Conservation (phyloP, 495 filamentous ascomycete species). For the Penicillium silybi region DNA sequence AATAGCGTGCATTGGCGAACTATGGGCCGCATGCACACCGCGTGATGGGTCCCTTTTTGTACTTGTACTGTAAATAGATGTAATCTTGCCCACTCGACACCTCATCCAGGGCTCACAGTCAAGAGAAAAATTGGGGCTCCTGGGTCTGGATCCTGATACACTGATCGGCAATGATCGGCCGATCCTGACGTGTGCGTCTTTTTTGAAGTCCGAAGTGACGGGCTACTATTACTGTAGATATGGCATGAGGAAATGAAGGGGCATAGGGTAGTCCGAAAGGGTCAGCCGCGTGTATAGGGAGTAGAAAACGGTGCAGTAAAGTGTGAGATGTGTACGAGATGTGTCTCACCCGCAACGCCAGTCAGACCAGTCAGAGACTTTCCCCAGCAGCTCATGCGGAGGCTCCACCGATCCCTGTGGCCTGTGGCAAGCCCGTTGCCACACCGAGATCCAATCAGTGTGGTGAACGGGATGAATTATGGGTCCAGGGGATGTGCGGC, state of each 20-base stretch:
- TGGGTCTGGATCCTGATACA: not conserved
- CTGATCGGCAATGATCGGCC: not conserved
- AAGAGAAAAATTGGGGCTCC: not conserved
- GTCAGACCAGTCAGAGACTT: slow-evolving; percentile 4
- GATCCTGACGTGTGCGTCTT: not conserved
- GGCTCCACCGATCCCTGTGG: slow-evolving; percentile 5
- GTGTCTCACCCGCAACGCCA: slow-evolving; percentile 6
- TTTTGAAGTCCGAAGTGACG: not conserved
- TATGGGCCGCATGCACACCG: slow-evolving; percentile 1
- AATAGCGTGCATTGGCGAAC: not conserved
- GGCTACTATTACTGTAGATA: not conserved
- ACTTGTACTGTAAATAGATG: not conserved
- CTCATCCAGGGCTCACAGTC: not conserved
- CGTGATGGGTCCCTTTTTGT: not conserved
- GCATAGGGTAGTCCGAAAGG: not conserved
- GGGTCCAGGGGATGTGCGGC: not conserved
- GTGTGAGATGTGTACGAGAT: not conserved
- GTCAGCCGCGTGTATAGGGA: too few species aligned
- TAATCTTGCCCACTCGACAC: not conserved
- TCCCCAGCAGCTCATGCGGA: slow-evolving; percentile 18
- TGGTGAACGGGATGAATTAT: not conserved
- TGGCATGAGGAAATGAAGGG: not conserved
- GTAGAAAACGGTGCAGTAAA: too few species aligned
- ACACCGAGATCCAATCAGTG: slow-evolving; percentile 6
- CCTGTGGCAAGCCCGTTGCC: slow-evolving; percentile 1